These are phyloP conservation scores for Lactifluus piperatus DNA, from an alignment of 768 basidiomycete species.

Conservation along the genomic window DNA sequence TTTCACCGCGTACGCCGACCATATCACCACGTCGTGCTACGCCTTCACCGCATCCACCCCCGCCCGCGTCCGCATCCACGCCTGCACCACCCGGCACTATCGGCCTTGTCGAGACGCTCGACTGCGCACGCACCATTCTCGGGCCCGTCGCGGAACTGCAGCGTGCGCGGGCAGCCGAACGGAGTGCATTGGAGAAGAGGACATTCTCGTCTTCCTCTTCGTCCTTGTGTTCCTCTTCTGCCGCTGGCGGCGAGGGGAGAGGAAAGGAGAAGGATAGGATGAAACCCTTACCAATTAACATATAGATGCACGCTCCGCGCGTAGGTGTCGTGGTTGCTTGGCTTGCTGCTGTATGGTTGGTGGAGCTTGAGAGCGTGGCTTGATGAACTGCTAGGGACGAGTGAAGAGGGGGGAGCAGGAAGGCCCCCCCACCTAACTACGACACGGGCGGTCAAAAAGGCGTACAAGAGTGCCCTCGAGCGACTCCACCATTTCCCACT, in stretches of 20 bases:
- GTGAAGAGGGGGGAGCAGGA: too few species aligned
- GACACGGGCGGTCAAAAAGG: too few species aligned
- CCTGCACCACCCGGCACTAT: constrained; percentile 13
- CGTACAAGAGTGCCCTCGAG: too few species aligned
- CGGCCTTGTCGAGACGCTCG: constrained; percentile 49
- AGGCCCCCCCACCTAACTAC: too few species aligned
- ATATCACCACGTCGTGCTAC: constrained; percentile 18
- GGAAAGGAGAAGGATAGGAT: constrained; percentile 33
- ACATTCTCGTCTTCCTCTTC: constrained; percentile 28
- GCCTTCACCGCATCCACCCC: constrained; percentile 16
- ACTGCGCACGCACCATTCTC: constrained; percentile 63
- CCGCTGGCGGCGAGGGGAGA: constrained; percentile 23
- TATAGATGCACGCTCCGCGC: constrained; percentile 77
- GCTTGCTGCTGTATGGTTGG: constrained; percentile 74
- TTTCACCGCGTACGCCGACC: background rate
- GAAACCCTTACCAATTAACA: constrained; percentile 62
- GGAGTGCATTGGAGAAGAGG: constrained; percentile 39
- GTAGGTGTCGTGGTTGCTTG: constrained; percentile 83
- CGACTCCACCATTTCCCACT: too few species aligned
- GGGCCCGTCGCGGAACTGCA: constrained; percentile 61
- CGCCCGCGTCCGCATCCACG: constrained; percentile 12
- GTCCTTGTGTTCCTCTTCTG: constrained; percentile 14
- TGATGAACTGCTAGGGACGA: too few species aligned
- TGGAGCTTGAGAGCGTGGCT: constrained; percentile 48
- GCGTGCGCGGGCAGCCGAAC: constrained; percentile 43